phyloP scores from a whole-genome alignment of 257 asterid species.

The Cruciata laevipes region DNA sequence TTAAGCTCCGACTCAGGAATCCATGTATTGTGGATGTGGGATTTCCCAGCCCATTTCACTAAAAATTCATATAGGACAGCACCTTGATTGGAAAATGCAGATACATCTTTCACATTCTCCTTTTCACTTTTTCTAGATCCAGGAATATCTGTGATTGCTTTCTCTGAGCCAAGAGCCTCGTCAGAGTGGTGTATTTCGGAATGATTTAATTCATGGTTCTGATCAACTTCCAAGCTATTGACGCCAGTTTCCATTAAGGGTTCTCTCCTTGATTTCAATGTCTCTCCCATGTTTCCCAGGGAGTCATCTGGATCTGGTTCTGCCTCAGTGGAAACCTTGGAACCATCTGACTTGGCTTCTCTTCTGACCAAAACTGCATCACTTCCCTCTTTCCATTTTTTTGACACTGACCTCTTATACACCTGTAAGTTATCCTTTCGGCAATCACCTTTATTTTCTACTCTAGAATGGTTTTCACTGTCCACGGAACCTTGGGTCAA shows the following conservation, averaged over 20 bases:
- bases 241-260: constrained; percentile 19
- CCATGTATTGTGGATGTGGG: constrained; percentile 90
- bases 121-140: constrained; percentile 33
- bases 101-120: constrained; percentile 29
- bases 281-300: constrained; percentile 21
- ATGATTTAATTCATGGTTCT: constrained; percentile 16
- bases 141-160: constrained; percentile 26
- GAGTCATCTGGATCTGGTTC: constrained; percentile 27
- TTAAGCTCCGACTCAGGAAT: constrained; percentile 78
- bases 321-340: constrained; percentile 22
- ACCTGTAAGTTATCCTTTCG: constrained; percentile 47
- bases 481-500: constrained; percentile 35
- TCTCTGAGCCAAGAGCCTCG: constrained; percentile 37
- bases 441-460: constrained; percentile 27
- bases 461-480: constrained; percentile 37
- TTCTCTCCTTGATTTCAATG: constrained; percentile 24
- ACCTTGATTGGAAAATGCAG: constrained; percentile 27
- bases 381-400: constrained; percentile 45
- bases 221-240: constrained; percentile 18
- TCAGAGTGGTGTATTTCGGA: constrained; percentile 25
- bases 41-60: constrained; percentile 94
- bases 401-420: constrained; percentile 53
- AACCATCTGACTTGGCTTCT: constrained; percentile 32
- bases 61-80: constrained; percentile 57
- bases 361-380: constrained; percentile 23